Evolutionary conservation across 2,329 filamentous ascomycete genomes (phyloP).

Genomic region (Stachybotrys chlorohalonatus): DNA sequence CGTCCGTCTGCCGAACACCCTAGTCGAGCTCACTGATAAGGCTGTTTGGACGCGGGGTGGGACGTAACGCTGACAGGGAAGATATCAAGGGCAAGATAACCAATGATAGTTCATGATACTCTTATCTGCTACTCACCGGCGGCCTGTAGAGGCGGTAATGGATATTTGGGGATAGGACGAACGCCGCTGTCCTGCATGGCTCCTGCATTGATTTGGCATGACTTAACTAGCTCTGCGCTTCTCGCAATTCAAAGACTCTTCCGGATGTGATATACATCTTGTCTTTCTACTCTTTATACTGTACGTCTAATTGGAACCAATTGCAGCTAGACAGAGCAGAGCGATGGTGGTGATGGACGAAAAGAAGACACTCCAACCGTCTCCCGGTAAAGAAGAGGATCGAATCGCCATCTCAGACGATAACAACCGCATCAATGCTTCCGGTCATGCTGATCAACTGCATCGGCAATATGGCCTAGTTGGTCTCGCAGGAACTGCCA

Average conservation of each 20-base stretch:
- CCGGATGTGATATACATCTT: too few relatives aligned
- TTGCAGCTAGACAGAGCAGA: too few relatives aligned
- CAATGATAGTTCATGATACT: background rate
- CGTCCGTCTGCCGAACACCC: too few relatives aligned
- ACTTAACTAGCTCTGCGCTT: too few relatives aligned
- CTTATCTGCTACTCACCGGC: background rate
- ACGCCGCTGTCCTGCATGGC: too few relatives aligned
- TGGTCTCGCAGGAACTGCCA: slow-evolving; percentile 13
- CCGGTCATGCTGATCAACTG: slow-evolving; percentile 12
- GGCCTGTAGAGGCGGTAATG: too few relatives aligned
- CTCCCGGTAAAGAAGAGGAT: slow-evolving; percentile 4
- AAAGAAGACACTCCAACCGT: slow-evolving; percentile 3
- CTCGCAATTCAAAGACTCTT: too few relatives aligned
- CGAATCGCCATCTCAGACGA: slow-evolving; percentile 5
- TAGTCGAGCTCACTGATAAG: background rate
- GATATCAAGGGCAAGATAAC: background rate
- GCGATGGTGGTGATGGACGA: background rate
- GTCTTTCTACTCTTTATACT: too few relatives aligned
- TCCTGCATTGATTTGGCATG: too few relatives aligned
- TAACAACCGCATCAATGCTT: slow-evolving; percentile 6
- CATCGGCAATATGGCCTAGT: slow-evolving; percentile 13
- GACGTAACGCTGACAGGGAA: background rate
- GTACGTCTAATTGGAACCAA: too few relatives aligned
- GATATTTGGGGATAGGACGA: too few relatives aligned
- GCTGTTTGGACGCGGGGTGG: background rate